A percentile compares a stretch with the other conserved stretches of the same genome.
These are phyloP conservation scores for Aureobasidium sp. DNA, from an alignment of 2,329 filamentous ascomycete species.

Conservation along the genomic window DNA sequence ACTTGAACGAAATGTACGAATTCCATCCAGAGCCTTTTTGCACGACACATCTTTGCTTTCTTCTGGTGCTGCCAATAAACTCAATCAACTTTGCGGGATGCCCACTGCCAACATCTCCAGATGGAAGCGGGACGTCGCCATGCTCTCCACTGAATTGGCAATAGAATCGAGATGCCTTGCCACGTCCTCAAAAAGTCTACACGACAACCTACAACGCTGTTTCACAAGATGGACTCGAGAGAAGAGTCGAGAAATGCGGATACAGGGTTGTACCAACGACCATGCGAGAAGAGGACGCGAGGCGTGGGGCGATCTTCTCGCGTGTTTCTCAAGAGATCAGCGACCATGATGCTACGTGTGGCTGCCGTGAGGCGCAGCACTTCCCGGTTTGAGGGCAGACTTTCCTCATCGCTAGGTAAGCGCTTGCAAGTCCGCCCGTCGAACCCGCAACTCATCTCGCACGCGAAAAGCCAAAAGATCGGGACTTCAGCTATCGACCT, in stretches of 20 bases:
- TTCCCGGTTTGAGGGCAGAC: background rate
- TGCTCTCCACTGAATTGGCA: background rate
- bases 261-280: slow-evolving; percentile 2
- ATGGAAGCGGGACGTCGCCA: background rate
- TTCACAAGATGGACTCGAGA: background rate
- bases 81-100: background rate
- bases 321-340: background rate
- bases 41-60: slow-evolving; percentile 4
- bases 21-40: background rate
- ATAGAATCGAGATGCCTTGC: background rate
- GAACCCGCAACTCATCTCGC: slow-evolving; percentile 6
- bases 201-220: background rate
- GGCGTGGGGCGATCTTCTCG: slow-evolving; percentile 7
- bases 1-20: background rate
- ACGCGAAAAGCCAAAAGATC: background rate
- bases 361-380: slow-evolving; percentile 9
- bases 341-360: slow-evolving; percentile 3
- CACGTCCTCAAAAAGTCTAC: background rate
- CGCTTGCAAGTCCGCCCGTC: background rate
- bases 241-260: background rate
- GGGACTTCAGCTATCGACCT: slow-evolving; percentile 1
- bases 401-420: slow-evolving; percentile 2
- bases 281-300: background rate
- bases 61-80: background rate
- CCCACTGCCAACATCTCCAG: background rate